Conservation (phyloP, 1,139 yeast species). For the Diutina pseudorugosa region DNA sequence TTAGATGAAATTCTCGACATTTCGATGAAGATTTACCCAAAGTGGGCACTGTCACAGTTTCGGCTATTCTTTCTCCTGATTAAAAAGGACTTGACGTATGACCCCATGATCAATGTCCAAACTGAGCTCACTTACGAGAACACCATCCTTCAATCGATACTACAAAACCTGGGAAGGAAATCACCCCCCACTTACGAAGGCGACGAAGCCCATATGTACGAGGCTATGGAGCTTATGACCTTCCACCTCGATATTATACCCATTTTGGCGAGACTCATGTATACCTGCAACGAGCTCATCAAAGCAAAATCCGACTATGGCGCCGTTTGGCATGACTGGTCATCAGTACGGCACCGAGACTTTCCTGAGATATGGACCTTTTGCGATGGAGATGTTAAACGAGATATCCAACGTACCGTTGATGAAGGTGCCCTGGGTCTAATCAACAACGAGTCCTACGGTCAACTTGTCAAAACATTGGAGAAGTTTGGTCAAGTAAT, state of each 20-base stretch:
- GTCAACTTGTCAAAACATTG: not conserved
- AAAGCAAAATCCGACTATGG: not conserved
- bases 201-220: not conserved
- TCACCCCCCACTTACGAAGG: not conserved
- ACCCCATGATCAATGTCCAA: not conserved
- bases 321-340: not conserved
- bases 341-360: not conserved
- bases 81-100: not conserved
- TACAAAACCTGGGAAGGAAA: not conserved
- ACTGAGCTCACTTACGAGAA: not conserved
- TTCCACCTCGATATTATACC: slow-evolving; percentile 1
- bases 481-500: not conserved
- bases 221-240: not conserved
- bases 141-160: not conserved
- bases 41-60: not conserved
- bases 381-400: not conserved
- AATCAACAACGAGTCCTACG: not conserved
- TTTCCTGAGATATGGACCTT: not conserved
- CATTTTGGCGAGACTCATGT: not conserved
- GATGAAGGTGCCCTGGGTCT: not conserved
- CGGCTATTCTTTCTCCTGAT: not conserved
- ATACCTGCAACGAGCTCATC: not conserved
- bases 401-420: not conserved
- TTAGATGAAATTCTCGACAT: not conserved
- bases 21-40: not conserved